phyloP scores from a whole-genome alignment of 2,329 filamentous ascomycete genomes.

The Westerdykella aurantiaca region DNA sequence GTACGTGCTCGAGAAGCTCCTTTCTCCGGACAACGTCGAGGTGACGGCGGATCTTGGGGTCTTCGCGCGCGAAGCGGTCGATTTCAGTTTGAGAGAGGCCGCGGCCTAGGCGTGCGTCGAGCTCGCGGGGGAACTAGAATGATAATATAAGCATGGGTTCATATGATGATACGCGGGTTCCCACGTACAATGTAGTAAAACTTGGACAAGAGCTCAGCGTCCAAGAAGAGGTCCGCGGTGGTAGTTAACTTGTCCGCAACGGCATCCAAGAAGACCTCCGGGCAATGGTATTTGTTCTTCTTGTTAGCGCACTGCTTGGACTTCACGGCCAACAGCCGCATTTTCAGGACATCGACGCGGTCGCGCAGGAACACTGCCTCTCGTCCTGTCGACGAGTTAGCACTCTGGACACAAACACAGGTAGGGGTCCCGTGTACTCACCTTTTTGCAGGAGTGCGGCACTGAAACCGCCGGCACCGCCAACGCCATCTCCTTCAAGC shows the following conservation, averaged over 20 bases:
- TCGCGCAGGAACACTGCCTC: conserved; percentile 93
- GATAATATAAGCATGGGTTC: background rate
- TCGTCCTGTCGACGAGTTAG: conserved; percentile 54
- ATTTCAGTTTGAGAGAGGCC: conserved; percentile 73
- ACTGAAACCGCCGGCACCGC: conserved; percentile 90
- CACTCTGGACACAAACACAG: background rate
- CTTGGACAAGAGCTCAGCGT: conserved; percentile 91
- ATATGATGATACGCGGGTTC: background rate
- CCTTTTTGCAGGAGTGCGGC: conserved; percentile 77
- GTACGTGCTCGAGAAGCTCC: conserved; percentile 83
- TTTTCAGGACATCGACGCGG: conserved; percentile 80
- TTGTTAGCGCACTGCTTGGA: conserved; percentile 79
- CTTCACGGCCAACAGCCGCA: conserved; percentile 82
- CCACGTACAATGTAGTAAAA: conserved; percentile 77
- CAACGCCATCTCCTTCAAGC: conserved; percentile 74
- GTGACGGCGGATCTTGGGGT: conserved; percentile 81
- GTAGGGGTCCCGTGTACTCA: conserved; percentile 38
- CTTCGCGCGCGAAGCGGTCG: conserved; percentile 86
- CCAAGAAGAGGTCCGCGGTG: conserved; percentile 93
- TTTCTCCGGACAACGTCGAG: conserved; percentile 89
- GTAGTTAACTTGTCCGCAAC: conserved; percentile 91
- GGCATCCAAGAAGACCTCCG: conserved; percentile 95
- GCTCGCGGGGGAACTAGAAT: conserved; percentile 71
- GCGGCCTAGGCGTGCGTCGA: conserved; percentile 79
- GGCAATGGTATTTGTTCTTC: conserved; percentile 93